Evolutionary conservation across 2,329 filamentous ascomycete genomes (phyloP).

Genomic region (Epichloe sylvatica): DNA sequence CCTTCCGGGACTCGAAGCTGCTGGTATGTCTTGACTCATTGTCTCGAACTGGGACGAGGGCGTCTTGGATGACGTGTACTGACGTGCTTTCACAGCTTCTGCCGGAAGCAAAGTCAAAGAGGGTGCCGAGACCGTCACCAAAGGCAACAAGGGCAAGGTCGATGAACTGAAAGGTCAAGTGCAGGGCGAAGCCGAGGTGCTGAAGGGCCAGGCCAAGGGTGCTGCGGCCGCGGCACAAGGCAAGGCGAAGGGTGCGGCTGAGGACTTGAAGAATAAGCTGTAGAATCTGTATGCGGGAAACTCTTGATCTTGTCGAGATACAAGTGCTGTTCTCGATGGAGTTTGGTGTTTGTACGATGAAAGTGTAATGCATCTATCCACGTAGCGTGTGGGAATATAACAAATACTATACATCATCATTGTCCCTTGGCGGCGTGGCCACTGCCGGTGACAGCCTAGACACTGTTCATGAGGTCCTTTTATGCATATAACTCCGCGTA

Average conservation of each 20-base stretch:
- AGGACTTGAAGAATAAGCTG: slow-evolving; percentile 14
- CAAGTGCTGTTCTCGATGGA: neutral
- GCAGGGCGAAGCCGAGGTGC: slow-evolving; percentile 18
- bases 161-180: slow-evolving; percentile 22
- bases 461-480: too few species aligned
- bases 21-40: slow-evolving; percentile 29
- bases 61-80: too few species aligned
- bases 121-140: slow-evolving; percentile 14
- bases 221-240: slow-evolving; percentile 23
- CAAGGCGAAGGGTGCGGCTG: slow-evolving; percentile 27
- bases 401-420: neutral
- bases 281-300: neutral
- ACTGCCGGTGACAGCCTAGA: too few species aligned
- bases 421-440: neutral
- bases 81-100: slow-evolving; percentile 15
- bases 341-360: neutral
- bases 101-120: slow-evolving; percentile 36
- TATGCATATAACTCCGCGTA: too few species aligned
- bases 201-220: slow-evolving; percentile 25
- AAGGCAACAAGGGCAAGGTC: slow-evolving; percentile 22
- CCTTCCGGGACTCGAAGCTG: slow-evolving; percentile 46
- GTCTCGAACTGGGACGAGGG: neutral
- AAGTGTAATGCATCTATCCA: neutral
- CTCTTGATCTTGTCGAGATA: neutral
- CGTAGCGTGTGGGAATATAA: neutral